Evolutionary conservation across 2,329 filamentous ascomycete genomes (phyloP), one percentile per base, ranked within the genome.

Genomic region (Thielaviopsis ethacetica): DNA sequence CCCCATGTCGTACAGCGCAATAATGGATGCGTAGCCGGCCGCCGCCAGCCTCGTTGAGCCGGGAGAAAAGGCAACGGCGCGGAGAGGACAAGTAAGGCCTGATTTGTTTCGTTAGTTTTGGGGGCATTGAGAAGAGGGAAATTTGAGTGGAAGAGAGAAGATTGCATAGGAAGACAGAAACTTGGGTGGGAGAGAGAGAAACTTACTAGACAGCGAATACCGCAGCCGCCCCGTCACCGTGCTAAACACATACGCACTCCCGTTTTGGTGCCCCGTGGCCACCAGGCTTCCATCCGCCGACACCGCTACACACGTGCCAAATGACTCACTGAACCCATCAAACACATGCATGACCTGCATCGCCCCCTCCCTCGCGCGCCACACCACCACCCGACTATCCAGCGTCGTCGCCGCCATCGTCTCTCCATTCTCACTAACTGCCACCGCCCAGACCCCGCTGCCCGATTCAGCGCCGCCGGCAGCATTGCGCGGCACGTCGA

Each of bases 171-270:
- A n/a, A n/a, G n/a, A n/a, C n/a, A n/a, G n/a, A n/a, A n/a, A n/a
- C n/a, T n/a, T n/a, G n/a, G 4, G 15, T 9, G 12, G 47, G 21
- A 13, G 41, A 13, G 2, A 38, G 21, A 1, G 7, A 38, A 27
- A 59, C 53, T 52, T 73, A 87, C 87, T 85, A 58, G 88, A 84
- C 24, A 98, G 75, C 7, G 89, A 93, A 71, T 95, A 91, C 13
- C 88, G 76, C 65, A 98, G 81, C 58, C 88, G 82, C 3, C 88
- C 88, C 0, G 86, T 89, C 65, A 90, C 85, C 66, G 95, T 97
- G 74, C 90, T 91, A 77, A 97, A 98, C 62, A 98, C 83, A 72
- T 96, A 96, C 63, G 97, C 81, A 13, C 83, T 84, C 17, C 93
- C 93, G 66, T 87, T 95, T 69, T 95, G 87, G 71, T 98, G 91